Percentiles rank a stretch among this genome's conserved stretches.
Conservation (phyloP, 768 basidiomycete genomes). For the Kwoniella botswanensis region DNA sequence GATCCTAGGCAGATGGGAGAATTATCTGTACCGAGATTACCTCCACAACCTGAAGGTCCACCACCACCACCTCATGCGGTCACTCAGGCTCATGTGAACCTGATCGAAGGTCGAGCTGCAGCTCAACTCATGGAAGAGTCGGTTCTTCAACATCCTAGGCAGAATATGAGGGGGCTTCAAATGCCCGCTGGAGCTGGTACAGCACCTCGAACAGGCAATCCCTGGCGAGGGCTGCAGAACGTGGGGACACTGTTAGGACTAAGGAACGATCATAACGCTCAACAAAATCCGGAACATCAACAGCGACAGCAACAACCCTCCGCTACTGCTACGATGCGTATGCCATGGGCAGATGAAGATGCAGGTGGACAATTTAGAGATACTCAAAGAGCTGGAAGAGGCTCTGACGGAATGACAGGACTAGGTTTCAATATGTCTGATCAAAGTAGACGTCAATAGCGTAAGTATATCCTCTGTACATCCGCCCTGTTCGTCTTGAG, state of each 20-base stretch:
- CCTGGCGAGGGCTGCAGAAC: constrained; percentile 23
- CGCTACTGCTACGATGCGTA: background rate
- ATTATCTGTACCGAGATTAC: background rate
- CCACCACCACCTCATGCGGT: background rate
- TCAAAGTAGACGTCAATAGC: background rate
- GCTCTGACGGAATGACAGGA: constrained; percentile 21
- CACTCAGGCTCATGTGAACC: constrained; percentile 16
- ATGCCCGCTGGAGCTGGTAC: background rate
- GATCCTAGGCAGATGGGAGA: background rate
- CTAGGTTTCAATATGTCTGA: constrained; percentile 23
- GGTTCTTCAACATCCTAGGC: background rate
- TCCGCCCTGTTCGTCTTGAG: background rate
- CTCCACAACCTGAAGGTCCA: background rate
- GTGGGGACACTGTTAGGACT: constrained; percentile 25
- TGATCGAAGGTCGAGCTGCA: constrained; percentile 8
- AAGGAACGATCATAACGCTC: constrained; percentile 8
- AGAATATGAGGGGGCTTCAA: background rate
- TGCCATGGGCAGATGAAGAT: constrained; percentile 5
- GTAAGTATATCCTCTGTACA: background rate
- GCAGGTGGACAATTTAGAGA: constrained; percentile 11
- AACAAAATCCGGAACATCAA: background rate
- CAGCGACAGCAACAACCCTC: background rate
- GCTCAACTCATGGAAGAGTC: background rate
- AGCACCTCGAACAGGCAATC: background rate
- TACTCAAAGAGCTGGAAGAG: constrained; percentile 7